phyloP scores from a whole-genome alignment of 2,329 filamentous ascomycete species.

The Coleophoma eucalyptorum region DNA sequence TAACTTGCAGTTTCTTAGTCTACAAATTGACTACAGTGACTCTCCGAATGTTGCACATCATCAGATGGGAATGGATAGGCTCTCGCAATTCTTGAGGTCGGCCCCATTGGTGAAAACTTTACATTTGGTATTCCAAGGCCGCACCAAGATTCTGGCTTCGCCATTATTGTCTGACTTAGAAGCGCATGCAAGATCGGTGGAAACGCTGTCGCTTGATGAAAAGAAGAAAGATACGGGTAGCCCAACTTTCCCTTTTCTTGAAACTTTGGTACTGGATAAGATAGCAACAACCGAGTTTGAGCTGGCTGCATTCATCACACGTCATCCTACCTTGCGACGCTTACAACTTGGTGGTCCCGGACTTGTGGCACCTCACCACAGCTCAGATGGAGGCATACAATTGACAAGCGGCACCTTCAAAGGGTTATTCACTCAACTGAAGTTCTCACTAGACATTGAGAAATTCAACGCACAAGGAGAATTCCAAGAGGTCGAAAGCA shows the following conservation, averaged over 20 bases:
- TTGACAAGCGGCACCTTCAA: constrained; percentile 40
- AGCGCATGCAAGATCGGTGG: background rate
- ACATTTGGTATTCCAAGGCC: constrained; percentile 11
- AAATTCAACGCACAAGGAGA: constrained; percentile 42
- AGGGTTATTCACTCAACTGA: constrained; percentile 37
- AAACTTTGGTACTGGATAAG: constrained; percentile 38
- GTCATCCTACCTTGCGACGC: constrained; percentile 34
- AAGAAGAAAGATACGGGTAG: background rate
- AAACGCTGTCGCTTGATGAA: constrained; percentile 3
- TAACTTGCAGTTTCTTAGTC: constrained; percentile 11
- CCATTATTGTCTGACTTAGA: constrained; percentile 6
- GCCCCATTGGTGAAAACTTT: constrained; percentile 12
- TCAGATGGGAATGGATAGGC: constrained; percentile 10
- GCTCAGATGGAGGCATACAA: constrained; percentile 39
- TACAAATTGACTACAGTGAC: constrained; percentile 17
- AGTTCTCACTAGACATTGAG: constrained; percentile 33
- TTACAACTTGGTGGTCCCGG: constrained; percentile 42
- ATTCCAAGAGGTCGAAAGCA: background rate
- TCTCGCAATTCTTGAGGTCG: constrained; percentile 11
- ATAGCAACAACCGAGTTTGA: constrained; percentile 39
- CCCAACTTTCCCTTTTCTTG: constrained; percentile 33
- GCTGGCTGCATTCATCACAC: constrained; percentile 36
- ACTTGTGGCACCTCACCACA: constrained; percentile 33
- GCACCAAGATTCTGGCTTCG: constrained; percentile 14
- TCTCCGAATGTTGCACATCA: constrained; percentile 12